Evolutionary conservation across 2,329 filamentous ascomycete genomes (phyloP).

Genomic region (Colletotrichum truncatum): DNA sequence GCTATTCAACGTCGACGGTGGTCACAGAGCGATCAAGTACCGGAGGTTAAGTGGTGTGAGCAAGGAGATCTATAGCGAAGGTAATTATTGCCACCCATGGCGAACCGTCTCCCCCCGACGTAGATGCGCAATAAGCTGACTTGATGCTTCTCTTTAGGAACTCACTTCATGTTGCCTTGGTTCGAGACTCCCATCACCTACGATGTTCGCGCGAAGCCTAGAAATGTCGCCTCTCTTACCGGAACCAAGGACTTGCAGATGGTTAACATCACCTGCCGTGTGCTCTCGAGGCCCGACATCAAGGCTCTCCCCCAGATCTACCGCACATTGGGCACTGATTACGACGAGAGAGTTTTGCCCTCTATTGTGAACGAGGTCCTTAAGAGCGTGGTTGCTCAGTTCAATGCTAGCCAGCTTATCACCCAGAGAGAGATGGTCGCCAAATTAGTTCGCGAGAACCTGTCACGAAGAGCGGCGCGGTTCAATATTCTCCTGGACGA

Average conservation of each 20-base stretch:
- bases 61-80: slow-evolving; percentile 97
- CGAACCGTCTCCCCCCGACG: not conserved
- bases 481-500: slow-evolving; percentile 99
- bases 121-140: not conserved
- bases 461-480: slow-evolving; percentile 87
- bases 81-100: slow-evolving; percentile 54
- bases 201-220: slow-evolving; percentile 96
- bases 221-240: slow-evolving; percentile 95
- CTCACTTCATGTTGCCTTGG: slow-evolving; percentile 94
- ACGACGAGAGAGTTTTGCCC: slow-evolving; percentile 95
- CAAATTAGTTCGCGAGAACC: slow-evolving; percentile 88
- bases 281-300: slow-evolving; percentile 89
- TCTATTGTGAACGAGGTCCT: slow-evolving; percentile 99
- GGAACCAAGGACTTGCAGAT: slow-evolving; percentile 99
- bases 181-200: slow-evolving; percentile 97
- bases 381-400: slow-evolving; percentile 98
- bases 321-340: slow-evolving; percentile 92
- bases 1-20: slow-evolving; percentile 90
- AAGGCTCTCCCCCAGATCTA: slow-evolving; percentile 96
- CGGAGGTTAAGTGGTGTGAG: slow-evolving; percentile 90
- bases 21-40: slow-evolving; percentile 99
- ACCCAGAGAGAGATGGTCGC: slow-evolving; percentile 98
- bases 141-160: slow-evolving; percentile 63
- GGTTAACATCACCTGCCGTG: slow-evolving; percentile 99
- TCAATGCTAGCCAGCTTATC: slow-evolving; percentile 98